phyloP scores from a whole-genome alignment of 306 rosid genomes.

The Sechiopsis laciniata region DNA sequence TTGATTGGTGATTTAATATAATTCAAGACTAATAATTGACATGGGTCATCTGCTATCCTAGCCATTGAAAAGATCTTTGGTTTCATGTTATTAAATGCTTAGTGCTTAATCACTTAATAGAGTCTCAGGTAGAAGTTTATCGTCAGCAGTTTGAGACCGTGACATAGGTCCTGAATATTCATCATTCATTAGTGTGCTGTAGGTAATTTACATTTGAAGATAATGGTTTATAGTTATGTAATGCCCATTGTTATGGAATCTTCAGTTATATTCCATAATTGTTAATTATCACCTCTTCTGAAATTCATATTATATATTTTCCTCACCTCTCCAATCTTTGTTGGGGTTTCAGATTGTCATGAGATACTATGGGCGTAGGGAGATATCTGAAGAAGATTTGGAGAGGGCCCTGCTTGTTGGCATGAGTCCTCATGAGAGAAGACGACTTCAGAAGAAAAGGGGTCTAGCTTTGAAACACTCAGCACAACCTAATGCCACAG shows the following conservation, averaged over 20 bases:
- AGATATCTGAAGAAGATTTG: slow-evolving; percentile 73
- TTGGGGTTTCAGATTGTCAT: slow-evolving; percentile 51
- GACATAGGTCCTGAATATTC: neutral
- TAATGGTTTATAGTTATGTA: neutral
- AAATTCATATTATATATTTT: neutral
- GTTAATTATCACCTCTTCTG: neutral
- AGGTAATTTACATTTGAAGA: slow-evolving; percentile 7
- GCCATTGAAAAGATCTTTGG: slow-evolving; percentile 7
- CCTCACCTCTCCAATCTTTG: slow-evolving; percentile 21
- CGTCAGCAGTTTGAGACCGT: neutral
- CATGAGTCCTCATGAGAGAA: slow-evolving; percentile 81
- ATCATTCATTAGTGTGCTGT: slow-evolving; percentile 9
- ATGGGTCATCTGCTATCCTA: neutral
- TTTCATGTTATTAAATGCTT: slow-evolving; percentile 1
- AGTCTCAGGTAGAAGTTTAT: too few relatives aligned
- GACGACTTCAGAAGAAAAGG: slow-evolving; percentile 59
- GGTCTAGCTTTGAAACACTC: slow-evolving; percentile 51
- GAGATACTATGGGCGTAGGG: slow-evolving; percentile 81
- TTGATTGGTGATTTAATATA: too few relatives aligned
- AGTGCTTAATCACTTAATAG: neutral
- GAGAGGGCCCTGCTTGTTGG: slow-evolving; percentile 75
- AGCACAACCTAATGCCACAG: slow-evolving; percentile 25
- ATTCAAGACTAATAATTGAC: neutral
- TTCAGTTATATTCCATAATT: neutral
- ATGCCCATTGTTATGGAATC: slow-evolving; percentile 9